These are phyloP conservation scores for Fomitiporia mediterranea DNA, from an alignment of 1,284 basidiomycete species.

Conservation along the genomic window DNA sequence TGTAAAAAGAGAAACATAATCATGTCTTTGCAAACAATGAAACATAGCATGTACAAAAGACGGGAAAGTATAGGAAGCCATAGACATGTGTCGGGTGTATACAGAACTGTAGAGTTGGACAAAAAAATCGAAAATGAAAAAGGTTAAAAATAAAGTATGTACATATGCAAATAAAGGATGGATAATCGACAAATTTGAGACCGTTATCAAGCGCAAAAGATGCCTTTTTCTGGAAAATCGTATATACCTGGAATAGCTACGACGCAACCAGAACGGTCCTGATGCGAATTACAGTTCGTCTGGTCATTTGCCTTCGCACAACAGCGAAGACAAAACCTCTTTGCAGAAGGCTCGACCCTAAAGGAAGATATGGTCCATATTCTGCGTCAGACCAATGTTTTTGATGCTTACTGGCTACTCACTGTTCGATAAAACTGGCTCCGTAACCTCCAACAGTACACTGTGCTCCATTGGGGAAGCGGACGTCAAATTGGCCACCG, in stretches of 20 bases:
- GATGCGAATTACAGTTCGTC: constrained; percentile 47
- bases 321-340: constrained; percentile 47
- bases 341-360: constrained; percentile 43
- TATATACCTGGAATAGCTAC: constrained; percentile 43
- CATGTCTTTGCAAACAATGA: too few species aligned
- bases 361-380: too few species aligned
- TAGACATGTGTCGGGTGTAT: neutral
- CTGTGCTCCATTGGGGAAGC: constrained; percentile 48
- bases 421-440: constrained; percentile 50
- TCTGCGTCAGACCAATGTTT: too few species aligned
- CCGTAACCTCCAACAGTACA: constrained; percentile 47
- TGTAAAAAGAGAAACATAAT: too few species aligned
- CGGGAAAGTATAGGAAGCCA: neutral
- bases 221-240: constrained; percentile 35
- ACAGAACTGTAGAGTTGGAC: neutral
- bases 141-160: neutral
- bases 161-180: too few species aligned
- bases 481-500: constrained; percentile 47
- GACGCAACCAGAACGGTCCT: constrained; percentile 40
- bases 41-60: neutral
- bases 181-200: neutral
- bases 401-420: constrained; percentile 26
- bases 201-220: constrained; percentile 35
- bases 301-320: constrained; percentile 41
- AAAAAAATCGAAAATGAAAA: neutral